A percentile compares a stretch with the other conserved stretches of the same genome.
Conservation (phyloP, 228 moss, liverwort and hornwort species). For the Sphagnum fallax region DNA sequence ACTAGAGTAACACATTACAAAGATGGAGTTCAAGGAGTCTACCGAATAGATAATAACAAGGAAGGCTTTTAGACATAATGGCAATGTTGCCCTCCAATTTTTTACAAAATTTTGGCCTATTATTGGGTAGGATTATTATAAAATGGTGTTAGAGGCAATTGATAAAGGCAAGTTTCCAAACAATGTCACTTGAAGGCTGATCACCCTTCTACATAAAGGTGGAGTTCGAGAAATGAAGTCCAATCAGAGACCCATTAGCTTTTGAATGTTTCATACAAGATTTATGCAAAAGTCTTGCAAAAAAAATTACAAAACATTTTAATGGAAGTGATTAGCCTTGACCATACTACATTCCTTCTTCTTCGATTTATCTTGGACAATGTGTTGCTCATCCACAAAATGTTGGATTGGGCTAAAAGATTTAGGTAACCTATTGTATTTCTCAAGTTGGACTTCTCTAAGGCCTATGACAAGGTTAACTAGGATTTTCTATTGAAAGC, state of each 20-base stretch:
- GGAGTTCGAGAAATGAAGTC: too few species aligned
- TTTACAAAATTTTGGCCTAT: too few species aligned
- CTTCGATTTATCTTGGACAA: conserved; percentile 1
- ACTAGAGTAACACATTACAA: background rate
- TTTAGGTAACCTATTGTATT: background rate
- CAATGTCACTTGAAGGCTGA: too few species aligned
- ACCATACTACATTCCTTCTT: too few species aligned
- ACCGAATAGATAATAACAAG: background rate
- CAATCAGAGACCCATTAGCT: background rate
- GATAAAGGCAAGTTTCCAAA: too few species aligned
- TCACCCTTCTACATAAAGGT: too few species aligned
- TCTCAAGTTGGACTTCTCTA: background rate
- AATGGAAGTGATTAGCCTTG: background rate
- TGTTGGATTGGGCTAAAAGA: background rate
- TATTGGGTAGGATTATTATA: too few species aligned
- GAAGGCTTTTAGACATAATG: too few species aligned
- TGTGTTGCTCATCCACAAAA: background rate
- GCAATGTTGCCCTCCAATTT: too few species aligned
- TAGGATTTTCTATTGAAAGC: background rate
- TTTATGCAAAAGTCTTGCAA: too few species aligned
- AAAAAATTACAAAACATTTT: background rate
- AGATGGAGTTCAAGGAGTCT: background rate
- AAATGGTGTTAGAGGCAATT: too few species aligned
- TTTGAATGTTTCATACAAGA: background rate
- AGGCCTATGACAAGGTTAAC: background rate